Evolutionary conservation across 805 yeast species (phyloP), one percentile per base, ranked within the genome.

Genomic region (Ogataea neopini): DNA sequence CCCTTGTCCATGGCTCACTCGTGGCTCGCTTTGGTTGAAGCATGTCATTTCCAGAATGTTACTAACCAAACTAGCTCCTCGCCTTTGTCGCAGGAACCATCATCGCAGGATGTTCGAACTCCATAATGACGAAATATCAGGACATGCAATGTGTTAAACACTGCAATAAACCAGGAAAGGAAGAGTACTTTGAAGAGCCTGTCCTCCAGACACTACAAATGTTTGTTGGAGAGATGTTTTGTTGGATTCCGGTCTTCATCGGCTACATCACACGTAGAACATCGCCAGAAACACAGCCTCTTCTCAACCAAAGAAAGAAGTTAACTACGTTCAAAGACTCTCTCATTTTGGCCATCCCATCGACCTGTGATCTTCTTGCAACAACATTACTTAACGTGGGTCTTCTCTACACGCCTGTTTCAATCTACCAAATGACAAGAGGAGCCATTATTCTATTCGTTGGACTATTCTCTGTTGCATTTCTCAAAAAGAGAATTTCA

Each of bases 391-490:
- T 86, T 81, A 84, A 86, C 57, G 62, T 86, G n/a, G 94, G 94
- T 0, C 71, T 87, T 50, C 63, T 85, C 19, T 82, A 81, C 64
- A 81, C 83, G 1, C 92, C 94, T 0, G 94, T 86, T 7, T 84
- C 90, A 1, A 76, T 86, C 42, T 87, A 86, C 64, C 95, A 87
- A 63, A 87, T 87, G 95, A 82, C 86, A n/a, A 71, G 95, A 53
- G 94, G 95, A 2, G 79, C 89, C 0, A 69, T 86, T 35, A 87
- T 87, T 36, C 66, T 87, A 35, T 86, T 85, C 67, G 95, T 86
- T 19, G 95, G 91, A 1, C 64, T 81, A 13, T 74, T 86, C 59
- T 81, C 88, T 18, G 83, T 83, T 32, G 22, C 83, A 1, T 84
- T 86, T 58, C 73, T 87, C 52, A 70, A 75, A 40, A 74, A 80